Conservation (phyloP, 495 filamentous ascomycete genomes). For the Extremus antarcticus region DNA sequence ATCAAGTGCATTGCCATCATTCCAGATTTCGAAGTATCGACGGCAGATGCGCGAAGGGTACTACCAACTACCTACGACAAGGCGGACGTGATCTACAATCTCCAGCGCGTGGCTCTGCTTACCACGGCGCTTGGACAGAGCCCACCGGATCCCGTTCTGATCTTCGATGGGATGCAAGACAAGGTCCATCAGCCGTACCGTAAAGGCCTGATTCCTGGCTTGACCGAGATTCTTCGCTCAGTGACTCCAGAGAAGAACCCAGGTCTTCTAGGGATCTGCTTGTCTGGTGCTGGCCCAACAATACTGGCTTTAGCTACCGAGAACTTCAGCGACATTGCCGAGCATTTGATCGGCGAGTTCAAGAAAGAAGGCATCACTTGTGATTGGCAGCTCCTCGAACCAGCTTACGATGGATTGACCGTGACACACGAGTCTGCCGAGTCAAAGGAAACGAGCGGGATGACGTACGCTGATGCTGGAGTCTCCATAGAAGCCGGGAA, state of each 20-base stretch:
- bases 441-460: constrained; percentile 26
- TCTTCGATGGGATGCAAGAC: constrained; percentile 95
- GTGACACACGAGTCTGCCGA: constrained; percentile 33
- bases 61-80: constrained; percentile 65
- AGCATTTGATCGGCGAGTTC: constrained; percentile 39
- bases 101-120: constrained; percentile 81
- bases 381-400: constrained; percentile 77
- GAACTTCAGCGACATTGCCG: constrained; percentile 75
- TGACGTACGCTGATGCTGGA: constrained; percentile 88
- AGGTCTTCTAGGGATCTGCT: constrained; percentile 81
- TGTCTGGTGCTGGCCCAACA: constrained; percentile 88
- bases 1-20: constrained; percentile 94
- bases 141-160: constrained; percentile 84
- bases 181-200: constrained; percentile 94
- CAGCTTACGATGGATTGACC: constrained; percentile 70
- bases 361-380: constrained; percentile 61
- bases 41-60: constrained; percentile 73
- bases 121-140: constrained; percentile 74
- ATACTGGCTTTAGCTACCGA: constrained; percentile 84
- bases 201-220: constrained; percentile 73
- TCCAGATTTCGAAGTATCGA: constrained; percentile 85
- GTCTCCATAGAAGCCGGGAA: constrained; percentile 91
- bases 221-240: constrained; percentile 78
- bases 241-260: constrained; percentile 76
- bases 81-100: constrained; percentile 82